Base-by-base conservation (phyloP, 2,329 filamentous ascomycete genomes). In the Lecanosticta acicola region DNA sequence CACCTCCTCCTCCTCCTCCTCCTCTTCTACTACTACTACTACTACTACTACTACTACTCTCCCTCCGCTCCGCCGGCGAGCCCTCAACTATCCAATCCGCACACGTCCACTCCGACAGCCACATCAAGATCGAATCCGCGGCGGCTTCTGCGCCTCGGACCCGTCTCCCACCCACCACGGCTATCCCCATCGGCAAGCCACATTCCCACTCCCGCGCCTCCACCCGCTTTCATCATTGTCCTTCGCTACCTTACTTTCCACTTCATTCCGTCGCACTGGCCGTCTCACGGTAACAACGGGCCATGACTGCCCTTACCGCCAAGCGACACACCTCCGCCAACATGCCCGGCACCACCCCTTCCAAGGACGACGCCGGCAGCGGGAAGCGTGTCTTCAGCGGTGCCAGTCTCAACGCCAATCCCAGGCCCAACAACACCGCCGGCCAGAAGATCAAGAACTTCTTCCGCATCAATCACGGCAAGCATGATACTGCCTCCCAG, bases 371-470 rank as follows among this genome's bases (percentile, higher is more conserved):
- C 26, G 21, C 45, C 32, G 41, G 32, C 44, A 46, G 36, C 41
- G 55, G 49, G 44, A 74, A 74, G 66, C 67, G 72, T 51, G 67
- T 69, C 59, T 75, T 75, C 61, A 71, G 69, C 47, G 71, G 72
- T 60, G 59, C 68, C 48, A 63, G 67, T 49, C 57, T 72, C 49
- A 60, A 57, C 50, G 50, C 59, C 53, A 76, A 75, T 61, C 70
- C 70, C 60, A 68, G 69, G 42, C 61, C 71, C 60, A 72, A 71
- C 58, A 67, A 67, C 50, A 70, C 71, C 53, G 73, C 73, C 48
- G 78, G 78, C 32, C 78, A 81, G 53, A 80, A 78, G 66, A 79
- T 84, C 68, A 82, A 80, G 70, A 83, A 81, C 64, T 83, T 84
- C 67, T 84, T 84, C 68, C 78, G 80, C 62, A 82, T 84, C 66